Evolutionary conservation across 352 stramenopile species (phyloP).

Genomic region (Globisporangium carolinianum): DNA sequence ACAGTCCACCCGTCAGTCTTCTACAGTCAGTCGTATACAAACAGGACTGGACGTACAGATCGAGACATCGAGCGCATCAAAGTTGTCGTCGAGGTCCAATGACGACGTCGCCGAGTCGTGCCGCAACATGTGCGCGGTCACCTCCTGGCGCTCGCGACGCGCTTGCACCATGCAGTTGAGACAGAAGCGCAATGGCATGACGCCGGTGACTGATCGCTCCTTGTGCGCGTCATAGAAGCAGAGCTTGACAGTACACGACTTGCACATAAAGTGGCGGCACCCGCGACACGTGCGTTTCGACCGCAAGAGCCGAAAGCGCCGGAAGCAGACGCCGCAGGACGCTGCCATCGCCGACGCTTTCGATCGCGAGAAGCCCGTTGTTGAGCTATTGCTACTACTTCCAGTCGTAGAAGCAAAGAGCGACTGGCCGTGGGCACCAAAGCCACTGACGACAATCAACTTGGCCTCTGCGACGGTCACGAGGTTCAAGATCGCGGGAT

Average conservation of each 20-base stretch:
- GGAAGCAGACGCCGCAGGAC: slow-evolving; percentile 28
- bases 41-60: slow-evolving; percentile 4
- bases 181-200: slow-evolving; percentile 25
- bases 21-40: not conserved
- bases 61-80: slow-evolving; percentile 7
- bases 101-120: slow-evolving; percentile 8
- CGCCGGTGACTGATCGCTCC: slow-evolving; percentile 20
- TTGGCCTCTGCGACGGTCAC: slow-evolving; percentile 24
- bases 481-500: slow-evolving; percentile 26
- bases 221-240: slow-evolving; percentile 30
- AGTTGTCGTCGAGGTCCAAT: not conserved
- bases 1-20: not conserved
- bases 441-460: slow-evolving; percentile 20
- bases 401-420: not conserved
- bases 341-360: slow-evolving; percentile 7
- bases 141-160: slow-evolving; percentile 13
- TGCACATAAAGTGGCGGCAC: slow-evolving; percentile 23
- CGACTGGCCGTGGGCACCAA: not conserved
- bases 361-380: not conserved
- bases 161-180: slow-evolving; percentile 25
- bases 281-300: slow-evolving; percentile 25
- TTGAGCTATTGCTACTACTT: slow-evolving; percentile 3
- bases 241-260: slow-evolving; percentile 24
- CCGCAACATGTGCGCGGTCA: slow-evolving; percentile 8
- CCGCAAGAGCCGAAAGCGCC: slow-evolving; percentile 28